Evolutionary conservation across 2,329 filamentous ascomycete genomes (phyloP), one percentile per base, ranked within the genome.

Genomic region (Cladosporium colombiae): DNA sequence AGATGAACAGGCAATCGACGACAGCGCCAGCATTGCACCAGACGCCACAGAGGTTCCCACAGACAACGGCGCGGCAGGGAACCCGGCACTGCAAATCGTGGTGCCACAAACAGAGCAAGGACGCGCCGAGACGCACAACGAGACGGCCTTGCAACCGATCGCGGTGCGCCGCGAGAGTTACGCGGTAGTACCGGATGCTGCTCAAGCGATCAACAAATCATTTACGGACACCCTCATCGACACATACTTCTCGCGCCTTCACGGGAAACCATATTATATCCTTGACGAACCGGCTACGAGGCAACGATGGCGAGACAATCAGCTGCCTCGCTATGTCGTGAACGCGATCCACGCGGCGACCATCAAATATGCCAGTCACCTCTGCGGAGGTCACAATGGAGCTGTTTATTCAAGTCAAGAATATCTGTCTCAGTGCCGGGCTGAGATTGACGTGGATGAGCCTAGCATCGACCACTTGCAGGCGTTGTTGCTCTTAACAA

Each of bases 241-340:
- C 72, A 89, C 89, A 6, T 96, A 93, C 76, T 96, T 96, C 75
- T 80, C 84, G 25, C 86, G 90, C 60, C 87, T 93, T 46, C 92
- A 96, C 75, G 90, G 89, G 60, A 94, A 93, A 74, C 91, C 92
- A 1, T 95, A 90, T 70, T 88, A 91, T 73, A 89, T 96, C 61
- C 81, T 96, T 3, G 91, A 96, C 73, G 92, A 96, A 77, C 82
- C 88, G 0, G 87, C 85, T 0, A 88, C 91, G 11, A 85, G 92
- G 65, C 91, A 93, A 77, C 84, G 88, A 27, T 79, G 92, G 68
- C 89, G 91, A 70, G 78, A 88, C 11, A 88, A 88, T 58, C 89
- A 91, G 72, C 79, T 94, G 13, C 82, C 84, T 0, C 69, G 72
- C 2, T 79, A 79, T 70, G 75, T 86, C 67, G 78, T 82, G 56